Evolutionary conservation across 108 stramenopile genomes (phyloP).

Genomic region (Cyclotella choctawhatcheeana): DNA sequence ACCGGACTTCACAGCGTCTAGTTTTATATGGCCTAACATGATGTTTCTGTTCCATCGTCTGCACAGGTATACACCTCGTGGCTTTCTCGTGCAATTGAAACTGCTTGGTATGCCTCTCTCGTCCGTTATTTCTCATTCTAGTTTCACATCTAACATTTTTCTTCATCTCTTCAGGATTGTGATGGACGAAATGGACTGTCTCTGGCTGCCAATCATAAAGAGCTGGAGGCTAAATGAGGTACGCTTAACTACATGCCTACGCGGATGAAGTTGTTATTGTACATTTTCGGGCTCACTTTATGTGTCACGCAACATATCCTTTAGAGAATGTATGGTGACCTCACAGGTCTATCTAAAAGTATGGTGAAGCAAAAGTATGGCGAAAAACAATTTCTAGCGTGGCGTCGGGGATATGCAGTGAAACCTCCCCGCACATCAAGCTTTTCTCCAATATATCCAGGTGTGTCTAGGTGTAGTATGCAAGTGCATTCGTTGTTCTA

Average conservation of each 20-base stretch:
- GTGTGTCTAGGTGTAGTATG: too few relatives aligned
- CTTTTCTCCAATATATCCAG: conserved; percentile 82
- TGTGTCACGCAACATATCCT: background rate
- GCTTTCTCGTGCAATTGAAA: conserved; percentile 93
- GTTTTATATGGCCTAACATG: conserved; percentile 96
- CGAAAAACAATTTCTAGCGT: conserved; percentile 91
- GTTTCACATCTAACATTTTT: background rate
- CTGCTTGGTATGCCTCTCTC: conserved; percentile 20
- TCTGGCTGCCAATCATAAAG: conserved; percentile 95
- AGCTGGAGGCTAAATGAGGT: conserved; percentile 94
- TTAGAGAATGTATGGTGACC: conserved; percentile 72
- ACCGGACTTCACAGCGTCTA: too few relatives aligned
- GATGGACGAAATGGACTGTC: conserved; percentile 89
- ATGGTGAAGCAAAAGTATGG: conserved; percentile 94
- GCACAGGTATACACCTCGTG: conserved; percentile 98
- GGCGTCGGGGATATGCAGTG: conserved; percentile 88
- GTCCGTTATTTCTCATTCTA: background rate
- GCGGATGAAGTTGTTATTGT: too few relatives aligned
- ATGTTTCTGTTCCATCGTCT: too few relatives aligned
- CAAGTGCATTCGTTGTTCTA: too few relatives aligned
- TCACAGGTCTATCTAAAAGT: conserved; percentile 91
- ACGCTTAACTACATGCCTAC: too few relatives aligned
- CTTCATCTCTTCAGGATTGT: conserved; percentile 51
- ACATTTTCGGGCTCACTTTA: background rate
- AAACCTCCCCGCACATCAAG: conserved; percentile 85